Evolutionary conservation across 2,329 filamentous ascomycete species (phyloP).

Genomic region (Diaporthe vexans): DNA sequence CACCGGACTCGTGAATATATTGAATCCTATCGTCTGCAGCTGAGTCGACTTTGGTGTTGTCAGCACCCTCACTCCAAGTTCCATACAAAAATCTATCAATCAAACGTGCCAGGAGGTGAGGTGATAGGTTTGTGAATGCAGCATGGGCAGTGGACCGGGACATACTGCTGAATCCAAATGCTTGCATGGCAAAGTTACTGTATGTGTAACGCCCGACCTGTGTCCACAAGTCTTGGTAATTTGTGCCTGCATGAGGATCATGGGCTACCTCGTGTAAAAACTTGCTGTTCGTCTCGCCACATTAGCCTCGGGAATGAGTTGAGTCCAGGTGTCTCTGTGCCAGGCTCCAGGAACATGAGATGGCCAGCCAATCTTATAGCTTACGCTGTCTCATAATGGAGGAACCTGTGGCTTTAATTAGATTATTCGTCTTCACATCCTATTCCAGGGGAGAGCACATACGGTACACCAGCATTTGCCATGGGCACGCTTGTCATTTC

Average conservation of each 20-base stretch:
- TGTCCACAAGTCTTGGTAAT: conserved; percentile 21
- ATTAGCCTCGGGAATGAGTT: background rate
- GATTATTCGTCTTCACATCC: background rate
- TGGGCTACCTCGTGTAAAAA: conserved; percentile 7
- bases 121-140: background rate
- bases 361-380: no score
- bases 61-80: background rate
- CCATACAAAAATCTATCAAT: background rate
- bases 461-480: conserved; percentile 2
- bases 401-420: background rate
- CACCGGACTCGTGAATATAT: conserved; percentile 17
- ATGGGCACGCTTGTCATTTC: conserved; percentile 15
- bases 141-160: background rate
- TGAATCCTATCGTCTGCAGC: conserved; percentile 7
- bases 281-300: background rate
- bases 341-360: background rate
- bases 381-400: conserved; percentile 21
- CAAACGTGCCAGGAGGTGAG: background rate
- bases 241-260: conserved; percentile 16
- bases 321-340: background rate
- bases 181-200: conserved; percentile 20
- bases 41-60: background rate
- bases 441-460: background rate
- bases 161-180: conserved; percentile 17
- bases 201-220: conserved; percentile 16